These are phyloP conservation scores for Fusarium keratoplasticum DNA, from an alignment of 2,329 filamentous ascomycete genomes.

Conservation along the genomic window DNA sequence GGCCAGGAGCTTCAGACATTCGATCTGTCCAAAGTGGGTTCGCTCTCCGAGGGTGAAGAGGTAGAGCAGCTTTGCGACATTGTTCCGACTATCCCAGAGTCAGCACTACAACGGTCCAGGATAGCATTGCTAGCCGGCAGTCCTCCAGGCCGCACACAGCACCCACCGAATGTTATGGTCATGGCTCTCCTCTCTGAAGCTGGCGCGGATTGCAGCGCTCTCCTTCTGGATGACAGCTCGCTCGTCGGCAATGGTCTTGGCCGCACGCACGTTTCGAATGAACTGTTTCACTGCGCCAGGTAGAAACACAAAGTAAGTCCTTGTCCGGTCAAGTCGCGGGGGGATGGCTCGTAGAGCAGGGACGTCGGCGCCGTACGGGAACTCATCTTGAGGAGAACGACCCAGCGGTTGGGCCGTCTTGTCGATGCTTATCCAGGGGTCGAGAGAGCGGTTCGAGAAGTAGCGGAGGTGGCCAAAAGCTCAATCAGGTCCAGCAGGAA, in stretches of 20 bases:
- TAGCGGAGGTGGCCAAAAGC: slow-evolving; percentile 18
- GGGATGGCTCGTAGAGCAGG: slow-evolving; percentile 3
- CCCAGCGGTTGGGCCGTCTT: slow-evolving; percentile 48
- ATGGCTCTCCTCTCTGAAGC: slow-evolving; percentile 96
- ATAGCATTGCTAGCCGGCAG: not conserved
- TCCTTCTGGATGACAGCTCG: slow-evolving; percentile 98
- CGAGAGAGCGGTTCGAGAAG: slow-evolving; percentile 14
- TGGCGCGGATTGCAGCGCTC: slow-evolving; percentile 96
- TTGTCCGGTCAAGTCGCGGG: slow-evolving; percentile 7
- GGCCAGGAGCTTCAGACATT: slow-evolving; percentile 96
- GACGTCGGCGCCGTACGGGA: slow-evolving; percentile 48
- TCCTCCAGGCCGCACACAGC: not conserved
- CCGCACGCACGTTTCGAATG: slow-evolving; percentile 97
- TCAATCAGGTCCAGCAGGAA: slow-evolving; percentile 38
- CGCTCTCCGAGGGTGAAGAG: slow-evolving; percentile 97
- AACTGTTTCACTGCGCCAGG: slow-evolving; percentile 89
- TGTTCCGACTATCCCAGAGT: slow-evolving; percentile 80
- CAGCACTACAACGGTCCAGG: slow-evolving; percentile 5
- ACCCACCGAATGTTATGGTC: slow-evolving; percentile 89
- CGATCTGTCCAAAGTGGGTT: slow-evolving; percentile 99
- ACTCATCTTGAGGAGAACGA: slow-evolving; percentile 53
- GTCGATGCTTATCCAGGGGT: slow-evolving; percentile 43
- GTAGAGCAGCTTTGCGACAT: slow-evolving; percentile 97
- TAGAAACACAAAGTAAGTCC: slow-evolving; percentile 24
- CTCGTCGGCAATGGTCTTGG: slow-evolving; percentile 99